Percentiles rank a stretch among this genome's conserved stretches.
phyloP scores from a whole-genome alignment of 805 yeast species.

The Hanseniaspora taiwanica region DNA sequence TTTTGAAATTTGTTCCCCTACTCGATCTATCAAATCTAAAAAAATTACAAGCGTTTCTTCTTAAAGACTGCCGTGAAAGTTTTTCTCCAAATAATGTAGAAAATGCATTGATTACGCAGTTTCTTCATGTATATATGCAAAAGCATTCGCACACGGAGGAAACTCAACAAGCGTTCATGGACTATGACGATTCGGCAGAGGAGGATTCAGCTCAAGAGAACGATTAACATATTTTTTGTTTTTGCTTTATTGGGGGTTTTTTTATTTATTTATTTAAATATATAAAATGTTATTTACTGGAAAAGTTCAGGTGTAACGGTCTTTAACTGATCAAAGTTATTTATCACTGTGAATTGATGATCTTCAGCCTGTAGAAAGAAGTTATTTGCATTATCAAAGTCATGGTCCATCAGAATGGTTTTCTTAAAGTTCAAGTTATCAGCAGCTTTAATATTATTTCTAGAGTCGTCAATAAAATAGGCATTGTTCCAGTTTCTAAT shows the following conservation, averaged over 20 bases:
- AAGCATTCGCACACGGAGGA: not conserved
- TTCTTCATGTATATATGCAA: not conserved
- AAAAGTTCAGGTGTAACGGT: not conserved
- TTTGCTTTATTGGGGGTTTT: no score
- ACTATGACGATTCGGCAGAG: not conserved
- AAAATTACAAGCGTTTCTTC: not conserved
- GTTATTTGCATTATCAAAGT: conserved; percentile 14
- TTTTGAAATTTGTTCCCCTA: not conserved
- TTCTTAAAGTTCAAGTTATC: conserved; percentile 55
- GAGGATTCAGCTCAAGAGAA: not conserved
- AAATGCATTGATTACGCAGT: not conserved
- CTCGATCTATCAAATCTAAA: not conserved
- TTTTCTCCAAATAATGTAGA: not conserved
- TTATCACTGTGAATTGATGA: not conserved
- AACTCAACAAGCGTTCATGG: not conserved
- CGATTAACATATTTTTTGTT: no score
- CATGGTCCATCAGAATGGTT: conserved; percentile 64
- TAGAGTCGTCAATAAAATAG: conserved; percentile 82
- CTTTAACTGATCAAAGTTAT: not conserved
- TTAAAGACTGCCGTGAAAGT: not conserved
- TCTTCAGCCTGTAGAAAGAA: no score
- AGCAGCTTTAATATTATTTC: conserved; percentile 66
- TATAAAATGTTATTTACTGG: not conserved
- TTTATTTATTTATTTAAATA: not conserved
- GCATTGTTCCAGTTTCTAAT: conserved; percentile 34